Conservation (phyloP, 495 filamentous ascomycete species). For the Annulohypoxylon nitens region DNA sequence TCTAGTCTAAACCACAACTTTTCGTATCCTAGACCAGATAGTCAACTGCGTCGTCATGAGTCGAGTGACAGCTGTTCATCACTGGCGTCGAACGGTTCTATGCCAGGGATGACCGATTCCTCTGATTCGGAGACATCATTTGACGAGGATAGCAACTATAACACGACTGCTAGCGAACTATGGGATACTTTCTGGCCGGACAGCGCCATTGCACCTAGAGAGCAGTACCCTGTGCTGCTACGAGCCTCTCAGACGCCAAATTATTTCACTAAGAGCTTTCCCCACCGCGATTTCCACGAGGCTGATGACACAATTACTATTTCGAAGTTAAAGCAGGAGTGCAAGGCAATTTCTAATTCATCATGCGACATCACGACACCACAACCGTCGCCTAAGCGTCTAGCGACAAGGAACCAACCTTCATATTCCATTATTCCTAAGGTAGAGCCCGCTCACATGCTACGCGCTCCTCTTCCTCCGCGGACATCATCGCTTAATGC, state of each 20-base stretch:
- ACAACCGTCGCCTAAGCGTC: constrained; percentile 28
- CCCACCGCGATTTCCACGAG: constrained; percentile 5
- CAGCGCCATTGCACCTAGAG: constrained; percentile 17
- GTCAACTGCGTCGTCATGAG: constrained; percentile 42
- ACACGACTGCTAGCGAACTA: constrained; percentile 46
- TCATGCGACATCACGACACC: constrained; percentile 1
- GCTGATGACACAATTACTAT: constrained; percentile 33
- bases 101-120: constrained; percentile 51
- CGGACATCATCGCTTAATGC: constrained; percentile 46
- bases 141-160: constrained; percentile 47
- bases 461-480: constrained; percentile 41
- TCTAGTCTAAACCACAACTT: constrained; percentile 44
- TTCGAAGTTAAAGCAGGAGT: constrained; percentile 8
- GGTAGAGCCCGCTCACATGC: constrained; percentile 17
- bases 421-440: constrained; percentile 49
- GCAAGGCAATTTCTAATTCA: constrained; percentile 11
- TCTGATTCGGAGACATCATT: constrained; percentile 51
- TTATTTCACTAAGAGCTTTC: constrained; percentile 27
- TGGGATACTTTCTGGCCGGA: constrained; percentile 53
- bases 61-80: constrained; percentile 47
- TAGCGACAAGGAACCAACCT: constrained; percentile 21
- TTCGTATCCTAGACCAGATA: constrained; percentile 44
- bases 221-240: constrained; percentile 42
- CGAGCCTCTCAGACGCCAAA: constrained; percentile 27
- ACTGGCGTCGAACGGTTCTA: constrained; percentile 44